Percentiles rank a stretch among this genome's conserved stretches.
Evolutionary conservation across 2,329 filamentous ascomycete species (phyloP).

Genomic region (Stagonosporopsis rhizophila): DNA sequence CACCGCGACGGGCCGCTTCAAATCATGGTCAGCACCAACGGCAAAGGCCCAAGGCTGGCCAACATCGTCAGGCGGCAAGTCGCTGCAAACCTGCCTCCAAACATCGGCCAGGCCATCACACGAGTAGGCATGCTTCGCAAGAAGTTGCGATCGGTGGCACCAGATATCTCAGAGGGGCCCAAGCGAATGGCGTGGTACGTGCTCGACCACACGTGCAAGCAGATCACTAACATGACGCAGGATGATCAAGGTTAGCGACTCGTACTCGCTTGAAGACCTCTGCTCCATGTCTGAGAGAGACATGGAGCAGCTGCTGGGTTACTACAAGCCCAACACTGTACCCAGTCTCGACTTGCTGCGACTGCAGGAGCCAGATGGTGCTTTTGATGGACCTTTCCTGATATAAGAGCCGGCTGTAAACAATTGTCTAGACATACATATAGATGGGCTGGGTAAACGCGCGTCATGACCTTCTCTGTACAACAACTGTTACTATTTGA

Average conservation of each 20-base stretch:
- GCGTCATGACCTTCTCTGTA: constrained; percentile 21
- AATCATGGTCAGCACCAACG: constrained; percentile 99
- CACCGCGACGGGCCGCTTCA: constrained; percentile 95
- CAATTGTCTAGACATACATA: not conserved
- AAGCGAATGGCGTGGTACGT: constrained; percentile 87
- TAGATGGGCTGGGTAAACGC: constrained; percentile 17
- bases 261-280: constrained; percentile 84
- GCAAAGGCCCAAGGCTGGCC: constrained; percentile 90
- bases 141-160: constrained; percentile 79
- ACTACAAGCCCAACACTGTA: constrained; percentile 64
- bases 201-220: not conserved
- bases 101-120: constrained; percentile 84
- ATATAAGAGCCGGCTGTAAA: constrained; percentile 29
- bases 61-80: constrained; percentile 86
- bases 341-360: constrained; percentile 54
- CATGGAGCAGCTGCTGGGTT: constrained; percentile 82
- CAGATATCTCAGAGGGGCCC: constrained; percentile 73
- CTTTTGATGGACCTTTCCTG: constrained; percentile 58
- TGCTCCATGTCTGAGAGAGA: constrained; percentile 80
- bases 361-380: constrained; percentile 48
- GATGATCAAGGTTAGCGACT: constrained; percentile 92
- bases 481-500: constrained; percentile 26
- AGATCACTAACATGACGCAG: constrained; percentile 55
- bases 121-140: constrained; percentile 80
- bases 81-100: constrained; percentile 74